phyloP scores from a whole-genome alignment of 495 filamentous ascomycete species.

The Podospora pseudoanserina region DNA sequence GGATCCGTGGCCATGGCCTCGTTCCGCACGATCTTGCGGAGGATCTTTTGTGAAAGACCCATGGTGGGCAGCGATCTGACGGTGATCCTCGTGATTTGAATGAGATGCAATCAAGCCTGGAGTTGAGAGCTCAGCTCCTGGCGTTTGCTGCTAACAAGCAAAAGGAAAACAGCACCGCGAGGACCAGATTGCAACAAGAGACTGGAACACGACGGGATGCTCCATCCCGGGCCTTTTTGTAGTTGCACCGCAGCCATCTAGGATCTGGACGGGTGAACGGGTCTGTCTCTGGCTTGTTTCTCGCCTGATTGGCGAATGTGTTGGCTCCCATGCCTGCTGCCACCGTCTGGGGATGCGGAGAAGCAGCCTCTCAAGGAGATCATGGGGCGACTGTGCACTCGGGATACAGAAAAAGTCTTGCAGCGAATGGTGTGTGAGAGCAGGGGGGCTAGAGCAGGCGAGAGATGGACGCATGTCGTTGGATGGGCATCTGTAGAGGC shows the following conservation, averaged over 20 bases:
- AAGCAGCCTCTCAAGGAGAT: background rate
- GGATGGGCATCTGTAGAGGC: background rate
- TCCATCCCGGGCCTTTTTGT: conserved; percentile 23
- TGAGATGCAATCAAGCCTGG: background rate
- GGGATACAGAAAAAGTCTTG: background rate
- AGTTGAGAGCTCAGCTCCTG: background rate
- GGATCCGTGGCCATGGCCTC: conserved; percentile 73
- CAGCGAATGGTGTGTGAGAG: background rate
- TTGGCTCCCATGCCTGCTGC: background rate
- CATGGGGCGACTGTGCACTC: background rate
- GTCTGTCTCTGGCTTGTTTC: background rate
- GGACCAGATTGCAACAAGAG: background rate
- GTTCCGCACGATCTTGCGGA: conserved; percentile 69
- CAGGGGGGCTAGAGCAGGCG: background rate
- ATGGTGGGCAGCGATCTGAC: conserved; percentile 23
- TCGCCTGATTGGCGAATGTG: conserved; percentile 18
- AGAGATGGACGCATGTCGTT: background rate
- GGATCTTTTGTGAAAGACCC: conserved; percentile 34
- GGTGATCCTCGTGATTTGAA: background rate
- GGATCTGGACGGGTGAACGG: conserved; percentile 17
- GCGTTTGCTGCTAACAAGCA: background rate
- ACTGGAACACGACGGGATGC: conserved; percentile 8
- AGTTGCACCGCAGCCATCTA: conserved; percentile 18
- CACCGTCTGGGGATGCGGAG: conserved; percentile 6
- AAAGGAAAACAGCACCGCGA: background rate